Evolutionary conservation across 148 eudicot species (phyloP).

Genomic region (Fallopia convolvulus): DNA sequence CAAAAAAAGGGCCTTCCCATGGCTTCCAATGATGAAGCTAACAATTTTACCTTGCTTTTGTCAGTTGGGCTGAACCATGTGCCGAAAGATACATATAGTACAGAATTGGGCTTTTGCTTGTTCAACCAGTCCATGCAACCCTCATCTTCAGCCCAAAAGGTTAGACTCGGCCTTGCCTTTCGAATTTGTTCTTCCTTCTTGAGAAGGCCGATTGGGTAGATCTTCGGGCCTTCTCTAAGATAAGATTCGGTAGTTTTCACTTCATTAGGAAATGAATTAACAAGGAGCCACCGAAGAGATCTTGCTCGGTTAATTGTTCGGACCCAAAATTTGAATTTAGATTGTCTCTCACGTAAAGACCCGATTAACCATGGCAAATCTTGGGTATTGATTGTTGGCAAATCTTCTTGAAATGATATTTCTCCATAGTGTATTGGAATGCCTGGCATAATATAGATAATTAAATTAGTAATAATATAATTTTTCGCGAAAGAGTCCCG

Average conservation of each 20-base stretch:
- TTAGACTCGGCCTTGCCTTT: constrained; percentile 14
- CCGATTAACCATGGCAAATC: constrained; percentile 41
- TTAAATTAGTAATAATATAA: background rate
- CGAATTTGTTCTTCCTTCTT: constrained; percentile 1
- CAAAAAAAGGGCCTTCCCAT: constrained; percentile 53
- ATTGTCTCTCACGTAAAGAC: constrained; percentile 16
- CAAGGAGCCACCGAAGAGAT: constrained; percentile 25
- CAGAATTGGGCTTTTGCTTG: constrained; percentile 40
- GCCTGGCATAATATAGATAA: background rate
- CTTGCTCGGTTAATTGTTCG: constrained; percentile 26
- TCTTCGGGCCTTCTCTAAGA: constrained; percentile 9
- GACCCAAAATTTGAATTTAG: constrained; percentile 38
- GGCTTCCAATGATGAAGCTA: constrained; percentile 58
- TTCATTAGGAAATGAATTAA: constrained; percentile 44
- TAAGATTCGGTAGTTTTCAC: background rate
- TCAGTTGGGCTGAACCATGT: constrained; percentile 88
- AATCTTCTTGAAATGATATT: background rate
- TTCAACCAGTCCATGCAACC: constrained; percentile 61
- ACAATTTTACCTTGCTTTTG: constrained; percentile 32
- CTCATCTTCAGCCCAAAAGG: constrained; percentile 53
- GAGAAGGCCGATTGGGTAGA: constrained; percentile 36
- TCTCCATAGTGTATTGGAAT: background rate
- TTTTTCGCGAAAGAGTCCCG: too few relatives aligned
- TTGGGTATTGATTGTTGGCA: constrained; percentile 11
- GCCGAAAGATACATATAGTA: constrained; percentile 72